Evolutionary conservation across 2,329 filamentous ascomycete genomes (phyloP).

Genomic region (Fonsecaea erecta): DNA sequence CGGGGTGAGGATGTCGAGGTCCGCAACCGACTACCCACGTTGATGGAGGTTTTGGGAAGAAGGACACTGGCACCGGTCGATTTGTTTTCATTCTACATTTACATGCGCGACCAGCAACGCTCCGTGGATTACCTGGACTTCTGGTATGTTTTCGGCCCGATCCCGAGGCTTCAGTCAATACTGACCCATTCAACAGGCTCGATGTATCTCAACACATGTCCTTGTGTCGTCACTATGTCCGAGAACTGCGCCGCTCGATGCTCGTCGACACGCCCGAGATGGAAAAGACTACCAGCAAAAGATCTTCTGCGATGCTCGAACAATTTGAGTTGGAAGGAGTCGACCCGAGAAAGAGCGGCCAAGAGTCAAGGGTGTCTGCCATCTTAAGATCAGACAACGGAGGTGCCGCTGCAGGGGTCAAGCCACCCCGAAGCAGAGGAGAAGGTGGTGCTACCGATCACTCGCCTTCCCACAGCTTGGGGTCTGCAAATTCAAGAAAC

Average conservation of each 20-base stretch:
- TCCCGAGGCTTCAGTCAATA: background rate
- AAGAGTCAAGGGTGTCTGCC: constrained; percentile 88
- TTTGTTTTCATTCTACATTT: constrained; percentile 98
- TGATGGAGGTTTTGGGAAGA: constrained; percentile 93
- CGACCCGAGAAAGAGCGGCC: constrained; percentile 65
- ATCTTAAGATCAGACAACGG: constrained; percentile 67
- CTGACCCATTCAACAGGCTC: constrained; percentile 65
- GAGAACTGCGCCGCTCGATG: constrained; percentile 89
- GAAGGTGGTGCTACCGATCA: constrained; percentile 26
- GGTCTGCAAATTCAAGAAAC: constrained; percentile 50
- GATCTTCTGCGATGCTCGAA: constrained; percentile 80
- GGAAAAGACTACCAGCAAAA: constrained; percentile 78
- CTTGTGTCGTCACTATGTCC: constrained; percentile 91
- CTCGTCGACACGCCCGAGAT: constrained; percentile 90
- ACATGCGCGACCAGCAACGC: constrained; percentile 97
- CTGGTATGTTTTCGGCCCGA: constrained; percentile 69
- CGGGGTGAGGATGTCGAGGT: constrained; percentile 46
- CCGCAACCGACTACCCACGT: constrained; percentile 86
- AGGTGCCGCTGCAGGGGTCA: constrained; percentile 34
- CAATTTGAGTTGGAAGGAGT: constrained; percentile 65
- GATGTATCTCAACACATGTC: constrained; percentile 99
- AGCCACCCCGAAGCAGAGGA: constrained; percentile 44
- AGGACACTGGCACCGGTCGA: constrained; percentile 95
- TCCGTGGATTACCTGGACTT: constrained; percentile 98
- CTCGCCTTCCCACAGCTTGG: constrained; percentile 45